phyloP scores from a whole-genome alignment of 192 early-diverging fungal genomes.

The Kickxella alabastrina region DNA sequence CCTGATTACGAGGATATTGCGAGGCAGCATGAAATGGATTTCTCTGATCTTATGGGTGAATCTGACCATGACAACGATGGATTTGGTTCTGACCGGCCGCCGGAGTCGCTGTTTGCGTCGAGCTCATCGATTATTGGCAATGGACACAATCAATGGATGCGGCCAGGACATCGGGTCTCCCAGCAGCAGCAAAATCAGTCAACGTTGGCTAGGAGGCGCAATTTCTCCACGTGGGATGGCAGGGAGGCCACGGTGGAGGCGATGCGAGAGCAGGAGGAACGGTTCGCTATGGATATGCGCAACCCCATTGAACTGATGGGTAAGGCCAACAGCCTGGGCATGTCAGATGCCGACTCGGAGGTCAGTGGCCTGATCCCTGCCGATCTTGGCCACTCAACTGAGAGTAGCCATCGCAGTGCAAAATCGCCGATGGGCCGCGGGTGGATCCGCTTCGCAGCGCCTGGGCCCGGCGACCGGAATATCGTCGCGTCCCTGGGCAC shows the following conservation, averaged over 20 bases:
- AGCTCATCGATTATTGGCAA: slow-evolving; percentile 40
- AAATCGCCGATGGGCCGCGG: too few species aligned
- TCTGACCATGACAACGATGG: slow-evolving; percentile 5
- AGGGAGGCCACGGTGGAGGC: slow-evolving; percentile 35
- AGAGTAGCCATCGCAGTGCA: too few species aligned
- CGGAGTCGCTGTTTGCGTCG: slow-evolving; percentile 41
- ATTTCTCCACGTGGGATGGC: slow-evolving; percentile 39
- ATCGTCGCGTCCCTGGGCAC: too few species aligned
- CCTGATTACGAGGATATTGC: slow-evolving; percentile 29
- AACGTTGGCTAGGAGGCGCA: neutral
- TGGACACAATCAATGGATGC: too few species aligned
- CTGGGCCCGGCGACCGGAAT: too few species aligned
- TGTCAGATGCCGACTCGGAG: slow-evolving; percentile 18
- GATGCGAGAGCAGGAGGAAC: slow-evolving; percentile 30
- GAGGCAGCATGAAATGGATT: slow-evolving; percentile 41
- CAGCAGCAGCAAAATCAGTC: too few species aligned
- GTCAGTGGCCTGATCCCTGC: slow-evolving; percentile 43
- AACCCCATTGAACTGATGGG: slow-evolving; percentile 38
- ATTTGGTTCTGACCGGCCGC: slow-evolving; percentile 15
- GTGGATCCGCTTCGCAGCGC: too few species aligned
- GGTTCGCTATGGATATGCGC: slow-evolving; percentile 2
- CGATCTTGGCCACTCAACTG: too few species aligned
- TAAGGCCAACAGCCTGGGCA: slow-evolving; percentile 41
- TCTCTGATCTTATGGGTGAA: slow-evolving; percentile 22
- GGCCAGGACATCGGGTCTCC: slow-evolving; percentile 1